Conservation (phyloP, 2,329 filamentous ascomycete genomes). For the Ceratocystis papillata region DNA sequence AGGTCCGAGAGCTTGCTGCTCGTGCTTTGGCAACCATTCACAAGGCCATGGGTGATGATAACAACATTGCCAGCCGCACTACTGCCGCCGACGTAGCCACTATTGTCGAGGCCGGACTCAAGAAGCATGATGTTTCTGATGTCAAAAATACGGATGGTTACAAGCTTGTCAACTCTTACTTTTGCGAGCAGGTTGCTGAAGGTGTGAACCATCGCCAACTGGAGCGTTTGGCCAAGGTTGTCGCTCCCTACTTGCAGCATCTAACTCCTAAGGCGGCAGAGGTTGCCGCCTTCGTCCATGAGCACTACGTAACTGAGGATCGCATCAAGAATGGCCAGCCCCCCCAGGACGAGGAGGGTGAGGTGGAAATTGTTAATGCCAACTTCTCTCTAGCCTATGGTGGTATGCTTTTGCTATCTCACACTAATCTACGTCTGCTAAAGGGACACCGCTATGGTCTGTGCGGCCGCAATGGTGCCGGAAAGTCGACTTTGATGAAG, state of each 20-base stretch:
- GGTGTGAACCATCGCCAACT: slow-evolving; percentile 76
- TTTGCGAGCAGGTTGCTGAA: slow-evolving; percentile 75
- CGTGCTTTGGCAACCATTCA: slow-evolving; percentile 78
- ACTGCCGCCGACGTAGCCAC: slow-evolving; percentile 62
- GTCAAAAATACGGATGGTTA: slow-evolving; percentile 44
- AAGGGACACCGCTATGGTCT: slow-evolving; percentile 97
- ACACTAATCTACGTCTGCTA: slow-evolving; percentile 86
- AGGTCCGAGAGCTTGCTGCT: slow-evolving; percentile 81
- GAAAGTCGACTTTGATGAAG: slow-evolving; percentile 98
- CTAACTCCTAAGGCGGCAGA: slow-evolving; percentile 53
- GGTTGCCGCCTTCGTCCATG: slow-evolving; percentile 62
- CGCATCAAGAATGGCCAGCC: slow-evolving; percentile 76
- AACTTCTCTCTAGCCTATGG: slow-evolving; percentile 96
- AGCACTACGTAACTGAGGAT: slow-evolving; percentile 73
- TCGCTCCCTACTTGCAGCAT: slow-evolving; percentile 64
- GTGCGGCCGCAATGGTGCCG: slow-evolving; percentile 90
- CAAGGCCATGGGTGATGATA: slow-evolving; percentile 74
- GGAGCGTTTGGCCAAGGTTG: slow-evolving; percentile 55
- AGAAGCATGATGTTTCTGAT: slow-evolving; percentile 52
- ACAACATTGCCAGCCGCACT: slow-evolving; percentile 51
- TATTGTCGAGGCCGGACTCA: slow-evolving; percentile 64
- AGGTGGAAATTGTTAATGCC: slow-evolving; percentile 93
- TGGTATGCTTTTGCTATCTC: slow-evolving; percentile 90
- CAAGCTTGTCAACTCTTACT: slow-evolving; percentile 57
- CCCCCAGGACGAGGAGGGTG: slow-evolving; percentile 78